These are phyloP conservation scores for Claviceps sp. DNA, from an alignment of 2,329 filamentous ascomycete genomes.

Conservation along the genomic window DNA sequence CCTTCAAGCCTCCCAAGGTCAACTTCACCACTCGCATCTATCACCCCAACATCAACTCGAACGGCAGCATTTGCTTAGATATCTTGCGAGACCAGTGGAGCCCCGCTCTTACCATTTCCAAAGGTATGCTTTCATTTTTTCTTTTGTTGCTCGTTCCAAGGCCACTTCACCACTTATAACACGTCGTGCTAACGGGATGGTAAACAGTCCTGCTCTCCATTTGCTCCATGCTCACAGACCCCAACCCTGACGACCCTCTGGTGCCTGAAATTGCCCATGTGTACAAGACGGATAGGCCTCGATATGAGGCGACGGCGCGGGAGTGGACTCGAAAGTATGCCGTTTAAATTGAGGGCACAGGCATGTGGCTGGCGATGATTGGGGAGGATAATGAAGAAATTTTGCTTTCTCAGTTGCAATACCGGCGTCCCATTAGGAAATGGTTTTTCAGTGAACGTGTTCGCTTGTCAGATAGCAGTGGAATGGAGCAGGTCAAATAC, in stretches of 20 bases:
- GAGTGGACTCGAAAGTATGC: constrained; percentile 99
- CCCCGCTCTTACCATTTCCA: constrained; percentile 93
- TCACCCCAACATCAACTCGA: constrained; percentile 99
- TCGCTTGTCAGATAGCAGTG: constrained; percentile 1
- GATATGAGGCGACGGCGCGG: constrained; percentile 90
- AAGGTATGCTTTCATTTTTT: constrained; percentile 49
- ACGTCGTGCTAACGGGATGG: constrained; percentile 3
- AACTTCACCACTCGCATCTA: constrained; percentile 99
- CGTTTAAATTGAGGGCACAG: constrained; percentile 43
- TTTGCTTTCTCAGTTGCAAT: constrained; percentile 6
- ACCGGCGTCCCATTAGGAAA: constrained; percentile 1
- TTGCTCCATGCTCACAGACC: constrained; percentile 99
- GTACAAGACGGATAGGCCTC: constrained; percentile 95
- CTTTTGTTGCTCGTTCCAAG: neutral
- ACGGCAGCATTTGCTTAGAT: constrained; percentile 97
- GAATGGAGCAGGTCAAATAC: constrained; percentile 3
- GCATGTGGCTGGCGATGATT: neutral
- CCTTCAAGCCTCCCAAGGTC: constrained; percentile 99
- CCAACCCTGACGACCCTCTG: constrained; percentile 96
- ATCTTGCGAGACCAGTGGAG: constrained; percentile 99
- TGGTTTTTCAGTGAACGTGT: constrained; percentile 1
- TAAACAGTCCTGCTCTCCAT: constrained; percentile 80
- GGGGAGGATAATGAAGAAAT: neutral
- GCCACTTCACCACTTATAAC: neutral
- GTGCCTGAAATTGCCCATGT: constrained; percentile 98